Evolutionary conservation across 179 eudicot species (phyloP), one percentile per base, ranked within the genome.

Genomic region (Camellia oleifera): DNA sequence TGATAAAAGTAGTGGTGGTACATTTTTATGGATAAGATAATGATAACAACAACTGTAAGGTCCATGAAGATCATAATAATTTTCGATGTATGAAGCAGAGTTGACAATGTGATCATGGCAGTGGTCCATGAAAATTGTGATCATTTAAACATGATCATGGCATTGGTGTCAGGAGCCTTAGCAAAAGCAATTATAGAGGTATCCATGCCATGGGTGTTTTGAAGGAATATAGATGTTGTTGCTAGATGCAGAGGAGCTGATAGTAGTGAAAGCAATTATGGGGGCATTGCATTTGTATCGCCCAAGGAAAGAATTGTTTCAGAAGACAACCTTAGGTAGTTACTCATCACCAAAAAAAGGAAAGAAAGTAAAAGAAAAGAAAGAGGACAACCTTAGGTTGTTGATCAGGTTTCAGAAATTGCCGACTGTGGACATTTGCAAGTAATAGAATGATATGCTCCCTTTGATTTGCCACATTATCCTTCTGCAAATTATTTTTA

Each of bases 401-500:
- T 81, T 94, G 97, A 84, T 97, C 99, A 62, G 97, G 98, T 86
- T 97, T 93, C 62, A 97, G 98, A 76, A 91, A 88, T 53, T 97
- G 99, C 15, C 98, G 89, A 81, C 92, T 97, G 82, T 97, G 98
- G 60, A 97, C 99, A 93, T 97, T 97, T 45, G 99, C 99, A 77
- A 97, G 98, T 76, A 97, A 85, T 83, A 97, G 86, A 86, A 97
- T 95, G 69, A 97, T 90, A 78, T 95, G 99, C 91, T 97, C 99
- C 84, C 99, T 83, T 89, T 97, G 98, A 90, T 97, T 97, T 52
- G 97, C 93, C 81, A 97, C 99, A 62, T 83, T 94, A 86, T 95
- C 97, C 88, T 95, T 97, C 99, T 97, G 97, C 79, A 84, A 74
- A 52, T 78, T 9, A 72, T 78, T 58, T 32, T 32, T 32, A 57